Percentiles rank a stretch among this genome's conserved stretches.
These are phyloP conservation scores for Rhynchospora breviuscula DNA, from an alignment of 176 grass and related monocot genomes.

Conservation along the genomic window DNA sequence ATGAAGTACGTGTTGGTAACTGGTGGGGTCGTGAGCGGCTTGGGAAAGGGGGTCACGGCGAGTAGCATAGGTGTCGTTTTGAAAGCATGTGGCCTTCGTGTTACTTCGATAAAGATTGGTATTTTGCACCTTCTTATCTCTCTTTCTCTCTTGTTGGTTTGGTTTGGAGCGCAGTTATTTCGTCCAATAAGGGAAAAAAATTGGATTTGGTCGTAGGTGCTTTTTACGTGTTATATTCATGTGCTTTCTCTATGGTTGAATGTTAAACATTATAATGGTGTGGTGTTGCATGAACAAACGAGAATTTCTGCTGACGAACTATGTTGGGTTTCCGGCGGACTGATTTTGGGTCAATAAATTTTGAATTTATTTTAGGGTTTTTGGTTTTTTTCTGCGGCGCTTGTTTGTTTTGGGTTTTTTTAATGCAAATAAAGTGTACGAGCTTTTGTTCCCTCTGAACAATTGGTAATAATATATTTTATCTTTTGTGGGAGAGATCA, in stretches of 20 bases:
- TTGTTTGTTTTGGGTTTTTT: neutral
- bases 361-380: neutral
- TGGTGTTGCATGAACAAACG: neutral
- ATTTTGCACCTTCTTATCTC: slow-evolving; percentile 5
- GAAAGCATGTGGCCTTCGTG: slow-evolving; percentile 72
- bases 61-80: slow-evolving; percentile 90
- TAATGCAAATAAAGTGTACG: neutral
- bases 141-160: neutral
- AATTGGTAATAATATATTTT: neutral
- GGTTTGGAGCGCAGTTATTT: neutral
- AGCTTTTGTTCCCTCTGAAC: neutral
- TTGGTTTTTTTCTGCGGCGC: neutral
- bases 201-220: neutral
- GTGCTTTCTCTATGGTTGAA: neutral
- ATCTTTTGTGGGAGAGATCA: neutral
- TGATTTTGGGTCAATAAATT: neutral
- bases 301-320: neutral
- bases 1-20: slow-evolving; percentile 99
- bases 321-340: neutral
- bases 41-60: slow-evolving; percentile 92
- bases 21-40: slow-evolving; percentile 83
- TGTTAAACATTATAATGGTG: neutral
- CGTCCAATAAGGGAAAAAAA: neutral
- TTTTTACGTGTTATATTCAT: neutral
- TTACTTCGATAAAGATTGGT: slow-evolving; percentile 99